These are phyloP conservation scores for Hymenoscyphus albidus DNA, from an alignment of 2,329 filamentous ascomycete species.

Conservation along the genomic window DNA sequence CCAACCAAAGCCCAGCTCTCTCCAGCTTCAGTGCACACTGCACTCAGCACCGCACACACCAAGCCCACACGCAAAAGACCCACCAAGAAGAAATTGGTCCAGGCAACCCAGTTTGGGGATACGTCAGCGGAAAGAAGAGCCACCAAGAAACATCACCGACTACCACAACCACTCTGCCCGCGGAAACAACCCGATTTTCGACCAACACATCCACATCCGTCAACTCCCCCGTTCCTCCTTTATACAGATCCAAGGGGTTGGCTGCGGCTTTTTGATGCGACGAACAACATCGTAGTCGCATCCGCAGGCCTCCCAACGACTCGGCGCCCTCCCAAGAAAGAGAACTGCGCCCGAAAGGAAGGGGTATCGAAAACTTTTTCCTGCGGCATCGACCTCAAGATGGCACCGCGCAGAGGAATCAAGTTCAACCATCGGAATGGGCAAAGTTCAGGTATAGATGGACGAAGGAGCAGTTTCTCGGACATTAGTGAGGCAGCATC, in stretches of 20 bases:
- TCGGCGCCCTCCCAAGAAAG: slow-evolving; percentile 15
- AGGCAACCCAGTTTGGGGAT: slow-evolving; percentile 10
- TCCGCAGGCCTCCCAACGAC: slow-evolving; percentile 10
- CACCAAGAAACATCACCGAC: slow-evolving; percentile 6
- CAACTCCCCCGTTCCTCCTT: neutral
- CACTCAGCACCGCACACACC: too few species aligned
- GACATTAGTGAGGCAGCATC: slow-evolving; percentile 62
- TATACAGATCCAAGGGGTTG: neutral
- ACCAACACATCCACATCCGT: neutral
- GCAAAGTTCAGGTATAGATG: slow-evolving; percentile 31
- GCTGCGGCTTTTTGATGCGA: slow-evolving; percentile 11
- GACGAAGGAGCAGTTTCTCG: slow-evolving; percentile 65
- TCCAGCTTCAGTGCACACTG: too few species aligned
- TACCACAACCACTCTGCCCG: neutral
- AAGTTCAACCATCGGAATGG: slow-evolving; percentile 45
- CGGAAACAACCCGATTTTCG: neutral
- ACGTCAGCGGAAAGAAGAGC: slow-evolving; percentile 20
- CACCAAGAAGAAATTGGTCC: slow-evolving; percentile 8
- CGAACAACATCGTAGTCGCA: slow-evolving; percentile 4
- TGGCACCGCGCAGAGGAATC: slow-evolving; percentile 49
- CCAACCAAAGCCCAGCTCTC: neutral
- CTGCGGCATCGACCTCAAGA: slow-evolving; percentile 22
- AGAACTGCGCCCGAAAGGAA: slow-evolving; percentile 10
- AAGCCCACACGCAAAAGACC: neutral
- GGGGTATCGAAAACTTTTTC: slow-evolving; percentile 12